Base-by-base conservation (phyloP, 345 rosid genomes). In the Heritiera littoralis region DNA sequence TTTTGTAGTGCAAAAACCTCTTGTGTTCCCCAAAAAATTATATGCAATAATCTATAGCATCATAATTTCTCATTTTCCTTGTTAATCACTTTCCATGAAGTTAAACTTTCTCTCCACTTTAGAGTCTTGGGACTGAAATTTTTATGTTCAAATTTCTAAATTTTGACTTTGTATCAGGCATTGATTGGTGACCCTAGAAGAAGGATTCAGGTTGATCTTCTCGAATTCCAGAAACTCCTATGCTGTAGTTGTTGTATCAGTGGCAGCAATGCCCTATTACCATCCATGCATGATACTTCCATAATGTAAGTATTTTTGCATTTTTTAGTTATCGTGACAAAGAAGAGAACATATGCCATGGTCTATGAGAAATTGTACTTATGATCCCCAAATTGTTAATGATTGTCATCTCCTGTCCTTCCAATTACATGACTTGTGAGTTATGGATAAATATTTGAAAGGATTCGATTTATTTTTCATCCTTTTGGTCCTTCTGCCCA, bases 101-200 rank as follows among this genome's bases (percentile, higher is more conserved):
- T 23, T 78, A 58, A 41, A 46, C 61, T 45, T 58, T 52, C 45
- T 38, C 73, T 40, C 41, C 46, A 49, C 20, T 80, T 71, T 74
- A 48, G 30, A 59, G 60, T 75, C 18, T 65, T 75, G 41, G 61
- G 48, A 35, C 20, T 48, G 69, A 20, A 75, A 51, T 14, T 56
- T 5, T 45, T 17, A 40, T 58, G 15, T 28, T 68, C n/a, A 68
- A 43, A 41, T 14, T 28, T 54, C n/a, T 60, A 41, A 17, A 15
- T 55, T 54, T 72, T 54, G 76, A 54, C 32, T 38, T 72, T 38
- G 5, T 68, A 7, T 80, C 54, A 92, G 99, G 93, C 98, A 85
- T 86, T 96, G 80, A 86, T 91, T 81, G 99, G 98, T 81, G 98
- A 94, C 68, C 92, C 97, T 12, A 85, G 98, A 87, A 88, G 91